Evolutionary conservation across 257 asterid genomes (phyloP), one percentile per base, ranked within the genome.

Genomic region (Jacaranda copaia): DNA sequence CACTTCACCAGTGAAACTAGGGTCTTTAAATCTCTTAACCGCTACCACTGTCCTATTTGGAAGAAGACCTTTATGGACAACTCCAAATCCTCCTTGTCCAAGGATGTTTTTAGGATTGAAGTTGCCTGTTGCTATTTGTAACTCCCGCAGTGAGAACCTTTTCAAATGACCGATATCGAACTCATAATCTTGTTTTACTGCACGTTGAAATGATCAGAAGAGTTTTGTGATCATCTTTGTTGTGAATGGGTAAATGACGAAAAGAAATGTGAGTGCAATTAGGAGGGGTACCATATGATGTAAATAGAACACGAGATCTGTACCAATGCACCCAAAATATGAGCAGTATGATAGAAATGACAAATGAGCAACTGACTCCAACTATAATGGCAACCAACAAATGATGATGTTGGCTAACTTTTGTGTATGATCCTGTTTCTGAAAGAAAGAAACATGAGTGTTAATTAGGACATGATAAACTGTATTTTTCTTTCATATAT

Each of bases 61-160:
- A 68, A 94, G 98, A 74, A 74, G 65, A 3, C 97, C 98, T 84
- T 85, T 90, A 71, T 92, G 92, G 79, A 94, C 97, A 14, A 94
- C 92, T 61, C 98, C 98, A 35, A 90, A 94, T 69, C 98, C 98
- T 72, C 98, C 98, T 82, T 86, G 94, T 55, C 98, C 98, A 19
- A 94, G 84, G 19, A 92, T 83, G 80, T 94, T 92, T 81, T 86
- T 94, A 8, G 92, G 84, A 81, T 79, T 92, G 91, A 94, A 94
- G 83, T 90, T 87, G 88, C 75, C 85, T 1, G 98, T 94, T n/a
- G 97, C 97, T 65, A 51, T 69, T 85, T 90, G 98, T 20, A 94
- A 70, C 78, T 94, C 97, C 10, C 97, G 94, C n/a, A 92, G 71
- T 11, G 98, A 64, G 77, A 94, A 92, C 86, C 95, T 87, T 76